These are phyloP conservation scores for Sporothrix variecibatus DNA, from an alignment of 2,329 filamentous ascomycete species.

Conservation along the genomic window DNA sequence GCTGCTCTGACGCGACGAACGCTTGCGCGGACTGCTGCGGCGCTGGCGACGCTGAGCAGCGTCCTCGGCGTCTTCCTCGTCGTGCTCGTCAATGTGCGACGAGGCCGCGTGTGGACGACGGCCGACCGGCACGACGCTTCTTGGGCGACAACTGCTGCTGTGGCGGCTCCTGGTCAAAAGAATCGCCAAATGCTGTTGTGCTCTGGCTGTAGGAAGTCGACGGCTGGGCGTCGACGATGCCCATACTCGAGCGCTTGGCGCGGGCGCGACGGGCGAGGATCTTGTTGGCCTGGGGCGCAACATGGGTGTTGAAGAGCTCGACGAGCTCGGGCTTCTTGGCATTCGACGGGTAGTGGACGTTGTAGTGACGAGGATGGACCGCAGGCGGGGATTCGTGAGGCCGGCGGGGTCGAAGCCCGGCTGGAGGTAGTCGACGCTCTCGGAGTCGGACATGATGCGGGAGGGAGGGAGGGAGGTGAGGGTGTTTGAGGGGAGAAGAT, in stretches of 20 bases:
- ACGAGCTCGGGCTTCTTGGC: slow-evolving; percentile 92
- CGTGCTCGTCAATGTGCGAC: slow-evolving; percentile 51
- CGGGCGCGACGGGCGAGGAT: slow-evolving; percentile 73
- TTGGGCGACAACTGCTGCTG: slow-evolving; percentile 11
- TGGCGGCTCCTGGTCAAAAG: slow-evolving; percentile 48
- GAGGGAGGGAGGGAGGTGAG: background rate
- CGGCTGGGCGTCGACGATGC: slow-evolving; percentile 69
- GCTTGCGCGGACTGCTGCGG: slow-evolving; percentile 55
- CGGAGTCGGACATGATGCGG: slow-evolving; percentile 61
- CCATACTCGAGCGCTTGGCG: slow-evolving; percentile 82
- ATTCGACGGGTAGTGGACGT: slow-evolving; percentile 79
- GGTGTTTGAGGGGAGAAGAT: background rate
- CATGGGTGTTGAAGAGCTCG: slow-evolving; percentile 75
- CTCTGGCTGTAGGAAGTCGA: slow-evolving; percentile 61
- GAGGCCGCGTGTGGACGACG: slow-evolving; percentile 1
- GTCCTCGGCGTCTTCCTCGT: slow-evolving; percentile 50
- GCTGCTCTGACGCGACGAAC: slow-evolving; percentile 56
- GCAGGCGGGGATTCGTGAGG: slow-evolving; percentile 83
- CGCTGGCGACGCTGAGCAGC: slow-evolving; percentile 34
- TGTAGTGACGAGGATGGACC: slow-evolving; percentile 91
- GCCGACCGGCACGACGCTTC: slow-evolving; percentile 7
- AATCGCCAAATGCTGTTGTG: slow-evolving; percentile 47
- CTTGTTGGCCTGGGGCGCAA: slow-evolving; percentile 76
- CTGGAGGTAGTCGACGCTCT: slow-evolving; percentile 77
- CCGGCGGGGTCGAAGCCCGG: slow-evolving; percentile 80